phyloP scores from a whole-genome alignment of 108 stramenopile genomes.

The Chaetoceros muelleri region DNA sequence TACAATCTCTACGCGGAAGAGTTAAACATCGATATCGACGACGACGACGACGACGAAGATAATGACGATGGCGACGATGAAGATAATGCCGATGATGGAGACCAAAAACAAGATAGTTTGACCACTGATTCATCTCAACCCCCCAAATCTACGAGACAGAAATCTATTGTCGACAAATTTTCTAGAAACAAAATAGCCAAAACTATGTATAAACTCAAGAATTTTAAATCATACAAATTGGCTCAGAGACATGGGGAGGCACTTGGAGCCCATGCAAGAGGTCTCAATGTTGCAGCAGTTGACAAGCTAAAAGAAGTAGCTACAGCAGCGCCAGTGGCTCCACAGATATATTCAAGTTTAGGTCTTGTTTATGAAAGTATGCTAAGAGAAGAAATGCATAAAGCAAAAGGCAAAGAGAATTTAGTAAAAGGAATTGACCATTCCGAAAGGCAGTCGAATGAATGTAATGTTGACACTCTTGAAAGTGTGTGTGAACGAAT shows the following conservation, averaged over 20 bases:
- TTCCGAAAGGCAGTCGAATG: neutral
- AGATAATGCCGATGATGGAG: constrained; percentile 3
- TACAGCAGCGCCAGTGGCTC: constrained; percentile 64
- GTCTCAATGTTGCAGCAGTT: constrained; percentile 46
- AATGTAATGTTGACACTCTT: neutral
- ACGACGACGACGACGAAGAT: constrained; percentile 14
- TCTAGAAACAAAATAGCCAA: constrained; percentile 22
- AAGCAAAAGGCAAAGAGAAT: neutral
- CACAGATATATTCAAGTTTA: constrained; percentile 74
- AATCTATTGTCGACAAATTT: constrained; percentile 1
- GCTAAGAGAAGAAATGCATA: constrained; percentile 25
- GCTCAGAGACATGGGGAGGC: constrained; percentile 72
- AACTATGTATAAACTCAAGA: constrained; percentile 41
- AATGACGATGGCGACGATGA: constrained; percentile 7
- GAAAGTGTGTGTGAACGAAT: constrained; percentile 23
- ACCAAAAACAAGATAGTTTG: constrained; percentile 15
- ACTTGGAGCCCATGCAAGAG: constrained; percentile 58
- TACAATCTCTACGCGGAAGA: neutral
- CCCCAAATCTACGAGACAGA: constrained; percentile 3
- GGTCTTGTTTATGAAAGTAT: constrained; percentile 84
- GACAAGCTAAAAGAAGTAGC: constrained; percentile 59
- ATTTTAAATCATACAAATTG: constrained; percentile 60
- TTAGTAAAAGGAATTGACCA: constrained; percentile 9
- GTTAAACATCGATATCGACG: constrained; percentile 4
- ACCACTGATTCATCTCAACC: neutral